Evolutionary conservation across 805 yeast genomes (phyloP).

Genomic region (Saturnispora quitensis): DNA sequence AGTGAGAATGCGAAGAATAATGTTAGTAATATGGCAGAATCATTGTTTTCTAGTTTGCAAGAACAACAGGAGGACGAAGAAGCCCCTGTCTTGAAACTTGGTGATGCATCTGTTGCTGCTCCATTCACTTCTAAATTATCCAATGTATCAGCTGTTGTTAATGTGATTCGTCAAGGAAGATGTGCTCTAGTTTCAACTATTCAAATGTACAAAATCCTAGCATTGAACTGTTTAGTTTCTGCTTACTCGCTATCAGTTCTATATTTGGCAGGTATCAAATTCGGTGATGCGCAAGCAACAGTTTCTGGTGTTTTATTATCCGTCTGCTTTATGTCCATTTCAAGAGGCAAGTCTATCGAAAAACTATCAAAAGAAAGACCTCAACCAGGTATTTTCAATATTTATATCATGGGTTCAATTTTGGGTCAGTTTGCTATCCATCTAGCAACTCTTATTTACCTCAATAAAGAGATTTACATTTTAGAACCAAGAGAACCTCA

Average conservation of each 20-base stretch:
- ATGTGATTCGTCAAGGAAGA: constrained; percentile 95
- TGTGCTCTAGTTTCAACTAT: constrained; percentile 95
- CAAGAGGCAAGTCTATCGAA: constrained; percentile 86
- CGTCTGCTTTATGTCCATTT: constrained; percentile 90
- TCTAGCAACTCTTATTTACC: constrained; percentile 69
- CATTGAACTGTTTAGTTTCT: constrained; percentile 91
- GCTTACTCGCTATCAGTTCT: constrained; percentile 93
- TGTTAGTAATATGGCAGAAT: constrained; percentile 41
- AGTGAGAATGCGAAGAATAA: constrained; percentile 19
- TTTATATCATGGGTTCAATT: constrained; percentile 95
- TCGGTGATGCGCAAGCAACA: constrained; percentile 98
- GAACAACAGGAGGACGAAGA: constrained; percentile 59
- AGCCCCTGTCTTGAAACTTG: constrained; percentile 87
- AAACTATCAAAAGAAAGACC: constrained; percentile 91
- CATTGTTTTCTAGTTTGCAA: constrained; percentile 46
- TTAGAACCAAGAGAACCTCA: constrained; percentile 90
- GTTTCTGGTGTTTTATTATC: constrained; percentile 87
- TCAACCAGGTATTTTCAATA: constrained; percentile 92
- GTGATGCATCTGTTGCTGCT: constrained; percentile 99
- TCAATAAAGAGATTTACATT: constrained; percentile 73
- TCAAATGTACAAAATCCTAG: constrained; percentile 97
- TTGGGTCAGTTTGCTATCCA: constrained; percentile 95
- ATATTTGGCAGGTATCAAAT: constrained; percentile 93
- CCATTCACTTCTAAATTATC: constrained; percentile 95
- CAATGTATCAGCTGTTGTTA: constrained; percentile 85